Percentiles rank a stretch among this genome's conserved stretches.
Evolutionary conservation across 305 asterid species (phyloP).

Genomic region (Rubia occidens): DNA sequence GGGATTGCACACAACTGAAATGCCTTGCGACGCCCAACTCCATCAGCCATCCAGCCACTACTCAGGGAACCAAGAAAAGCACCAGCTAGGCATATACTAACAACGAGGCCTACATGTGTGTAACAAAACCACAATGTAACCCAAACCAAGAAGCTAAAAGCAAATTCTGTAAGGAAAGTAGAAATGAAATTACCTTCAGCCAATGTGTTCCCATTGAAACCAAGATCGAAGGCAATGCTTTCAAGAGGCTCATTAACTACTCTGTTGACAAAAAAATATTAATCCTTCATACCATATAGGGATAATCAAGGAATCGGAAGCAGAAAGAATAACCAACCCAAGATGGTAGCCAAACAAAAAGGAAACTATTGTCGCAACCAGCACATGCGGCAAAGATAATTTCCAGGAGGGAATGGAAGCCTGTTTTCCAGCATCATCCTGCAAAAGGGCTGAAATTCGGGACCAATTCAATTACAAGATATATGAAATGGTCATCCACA

Average conservation of each 20-base stretch:
- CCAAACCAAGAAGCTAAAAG: slow-evolving; percentile 7
- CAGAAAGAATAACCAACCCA: slow-evolving; percentile 48
- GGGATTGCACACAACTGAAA: slow-evolving; percentile 86
- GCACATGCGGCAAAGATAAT: slow-evolving; percentile 74
- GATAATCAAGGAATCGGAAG: neutral
- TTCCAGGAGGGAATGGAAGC: slow-evolving; percentile 65
- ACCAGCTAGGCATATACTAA: slow-evolving; percentile 79
- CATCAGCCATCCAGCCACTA: slow-evolving; percentile 93
- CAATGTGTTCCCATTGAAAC: slow-evolving; percentile 55
- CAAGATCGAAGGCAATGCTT: slow-evolving; percentile 74
- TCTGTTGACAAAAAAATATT: slow-evolving; percentile 25
- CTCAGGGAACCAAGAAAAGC: slow-evolving; percentile 74
- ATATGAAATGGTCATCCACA: too few species aligned
- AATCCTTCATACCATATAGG: neutral
- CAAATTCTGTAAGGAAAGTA: slow-evolving; percentile 6
- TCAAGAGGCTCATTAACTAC: slow-evolving; percentile 95
- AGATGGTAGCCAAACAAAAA: slow-evolving; percentile 93
- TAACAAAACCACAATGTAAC: slow-evolving; percentile 17
- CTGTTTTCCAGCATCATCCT: slow-evolving; percentile 34
- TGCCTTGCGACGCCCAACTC: slow-evolving; percentile 73
- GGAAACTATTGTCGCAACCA: slow-evolving; percentile 65
- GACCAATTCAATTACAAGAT: slow-evolving; percentile 3
- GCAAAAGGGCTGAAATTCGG: slow-evolving; percentile 39
- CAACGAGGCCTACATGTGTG: slow-evolving; percentile 64
- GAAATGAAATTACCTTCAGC: slow-evolving; percentile 53